Evolutionary conservation across 345 rosid genomes (phyloP).

Genomic region (Gossypium raimondii): DNA sequence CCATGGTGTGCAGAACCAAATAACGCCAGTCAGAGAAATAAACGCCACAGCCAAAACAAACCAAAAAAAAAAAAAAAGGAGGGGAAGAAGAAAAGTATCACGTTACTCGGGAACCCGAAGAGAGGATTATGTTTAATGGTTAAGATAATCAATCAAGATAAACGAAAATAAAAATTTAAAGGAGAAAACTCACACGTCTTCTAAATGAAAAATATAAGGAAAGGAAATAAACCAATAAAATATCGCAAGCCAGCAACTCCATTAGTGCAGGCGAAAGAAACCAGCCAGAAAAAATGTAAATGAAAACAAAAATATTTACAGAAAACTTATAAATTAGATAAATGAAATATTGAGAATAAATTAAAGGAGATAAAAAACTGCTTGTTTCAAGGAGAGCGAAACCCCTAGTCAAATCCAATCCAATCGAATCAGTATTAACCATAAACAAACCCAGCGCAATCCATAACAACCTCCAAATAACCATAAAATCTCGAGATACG

Average conservation of each 20-base stretch:
- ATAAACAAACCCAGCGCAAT: background rate
- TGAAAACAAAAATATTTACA: background rate
- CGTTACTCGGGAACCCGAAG: conserved; percentile 16
- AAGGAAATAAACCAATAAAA: background rate
- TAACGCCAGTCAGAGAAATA: background rate
- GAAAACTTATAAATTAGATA: background rate
- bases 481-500: background rate
- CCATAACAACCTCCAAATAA: background rate
- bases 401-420: background rate
- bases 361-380: background rate
- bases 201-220: background rate
- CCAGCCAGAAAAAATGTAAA: background rate
- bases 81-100: background rate
- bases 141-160: background rate
- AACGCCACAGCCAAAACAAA: background rate
- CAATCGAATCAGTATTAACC: background rate
- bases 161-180: background rate
- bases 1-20: background rate
- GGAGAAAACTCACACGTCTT: background rate
- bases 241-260: background rate
- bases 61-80: background rate
- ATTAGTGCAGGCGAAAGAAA: background rate
- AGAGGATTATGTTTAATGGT: background rate
- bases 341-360: background rate
- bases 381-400: background rate